Percentiles rank a stretch among this genome's conserved stretches.
phyloP scores from a whole-genome alignment of 352 stramenopile species.

The Globisporangium uncinulatum region DNA sequence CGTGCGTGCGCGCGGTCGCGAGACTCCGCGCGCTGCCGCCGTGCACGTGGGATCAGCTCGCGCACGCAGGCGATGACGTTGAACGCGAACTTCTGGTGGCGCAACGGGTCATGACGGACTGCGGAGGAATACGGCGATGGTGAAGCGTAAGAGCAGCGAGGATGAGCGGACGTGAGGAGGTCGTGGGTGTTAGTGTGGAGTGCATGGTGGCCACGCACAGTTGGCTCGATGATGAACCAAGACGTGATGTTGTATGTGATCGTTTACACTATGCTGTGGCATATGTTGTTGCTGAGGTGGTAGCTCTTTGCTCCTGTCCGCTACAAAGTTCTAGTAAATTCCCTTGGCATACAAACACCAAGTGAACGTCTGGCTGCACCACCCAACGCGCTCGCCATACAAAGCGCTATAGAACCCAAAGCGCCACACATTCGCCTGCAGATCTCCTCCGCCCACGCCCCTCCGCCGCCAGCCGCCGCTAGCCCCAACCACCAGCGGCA shows the following conservation, averaged over 20 bases:
- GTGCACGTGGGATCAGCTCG: conserved; percentile 35
- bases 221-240: no score
- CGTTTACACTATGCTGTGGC: not conserved
- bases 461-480: not conserved
- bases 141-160: not conserved
- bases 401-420: conserved; percentile 1
- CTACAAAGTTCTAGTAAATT: no score
- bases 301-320: no score
- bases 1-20: conserved; percentile 21
- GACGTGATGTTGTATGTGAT: no score
- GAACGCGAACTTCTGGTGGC: conserved; percentile 30
- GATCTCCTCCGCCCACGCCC: not conserved
- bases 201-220: no score
- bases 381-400: not conserved
- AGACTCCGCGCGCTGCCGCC: conserved; percentile 23
- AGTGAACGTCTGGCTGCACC: conserved; percentile 5
- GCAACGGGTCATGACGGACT: conserved; percentile 45
- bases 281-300: not conserved
- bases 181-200: not conserved
- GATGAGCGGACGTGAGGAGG: not conserved
- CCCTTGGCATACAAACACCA: conserved; percentile 6
- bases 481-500: not conserved
- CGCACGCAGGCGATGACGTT: conserved; percentile 15
- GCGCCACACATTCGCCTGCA: not conserved
- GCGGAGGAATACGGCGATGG: conserved; percentile 2